Evolutionary conservation across 108 stramenopile species (phyloP).

Genomic region (Pseudonitzschia multistriata): DNA sequence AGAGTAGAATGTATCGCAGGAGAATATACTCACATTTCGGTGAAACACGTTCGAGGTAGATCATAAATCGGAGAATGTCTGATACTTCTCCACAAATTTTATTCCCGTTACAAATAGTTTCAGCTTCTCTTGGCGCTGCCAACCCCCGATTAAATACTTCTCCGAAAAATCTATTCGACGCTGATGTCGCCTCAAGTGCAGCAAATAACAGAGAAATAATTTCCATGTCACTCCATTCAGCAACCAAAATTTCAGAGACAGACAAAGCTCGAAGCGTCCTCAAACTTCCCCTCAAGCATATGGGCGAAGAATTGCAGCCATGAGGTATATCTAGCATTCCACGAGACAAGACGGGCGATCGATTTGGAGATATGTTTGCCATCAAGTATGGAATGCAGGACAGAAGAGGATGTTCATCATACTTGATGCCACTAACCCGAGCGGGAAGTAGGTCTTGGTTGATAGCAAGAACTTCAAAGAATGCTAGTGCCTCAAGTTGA

Average conservation of each 20-base stretch:
- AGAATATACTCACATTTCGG: slow-evolving; percentile 15
- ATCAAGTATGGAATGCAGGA: slow-evolving; percentile 58
- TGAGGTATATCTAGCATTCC: background rate
- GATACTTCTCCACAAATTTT: slow-evolving; percentile 1
- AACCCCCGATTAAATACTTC: slow-evolving; percentile 22
- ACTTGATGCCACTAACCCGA: slow-evolving; percentile 37
- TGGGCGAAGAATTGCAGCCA: slow-evolving; percentile 35
- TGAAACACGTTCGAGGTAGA: slow-evolving; percentile 18
- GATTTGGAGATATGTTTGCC: slow-evolving; percentile 26
- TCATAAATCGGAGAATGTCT: slow-evolving; percentile 13
- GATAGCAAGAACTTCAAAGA: slow-evolving; percentile 65
- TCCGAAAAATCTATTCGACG: slow-evolving; percentile 15
- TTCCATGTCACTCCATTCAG: slow-evolving; percentile 36
- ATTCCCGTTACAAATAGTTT: background rate
- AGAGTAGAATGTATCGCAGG: slow-evolving; percentile 57
- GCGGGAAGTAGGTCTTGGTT: slow-evolving; percentile 35
- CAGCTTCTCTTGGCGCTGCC: slow-evolving; percentile 29
- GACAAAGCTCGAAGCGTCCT: slow-evolving; percentile 26
- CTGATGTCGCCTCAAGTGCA: slow-evolving; percentile 23
- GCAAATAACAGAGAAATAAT: slow-evolving; percentile 33
- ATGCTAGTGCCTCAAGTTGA: slow-evolving; percentile 62
- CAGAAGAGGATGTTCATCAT: slow-evolving; percentile 48
- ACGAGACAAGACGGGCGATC: slow-evolving; percentile 7
- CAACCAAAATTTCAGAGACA: slow-evolving; percentile 15
- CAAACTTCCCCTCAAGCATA: slow-evolving; percentile 25